Conservation (phyloP, 2,329 filamentous ascomycete genomes). For the Tympanopsis confertula region DNA sequence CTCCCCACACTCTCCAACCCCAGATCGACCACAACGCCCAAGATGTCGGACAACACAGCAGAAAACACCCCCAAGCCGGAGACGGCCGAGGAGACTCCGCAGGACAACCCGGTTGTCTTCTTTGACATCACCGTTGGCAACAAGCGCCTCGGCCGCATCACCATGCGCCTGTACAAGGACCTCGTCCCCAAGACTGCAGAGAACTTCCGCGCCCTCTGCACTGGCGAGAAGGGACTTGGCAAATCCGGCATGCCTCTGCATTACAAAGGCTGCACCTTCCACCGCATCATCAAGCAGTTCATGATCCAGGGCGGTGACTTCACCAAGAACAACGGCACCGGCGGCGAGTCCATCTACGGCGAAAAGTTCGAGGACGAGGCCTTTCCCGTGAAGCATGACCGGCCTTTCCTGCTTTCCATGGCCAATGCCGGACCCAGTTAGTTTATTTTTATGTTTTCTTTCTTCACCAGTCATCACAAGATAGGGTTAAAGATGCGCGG, state of each 20-base stretch:
- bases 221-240: slow-evolving; percentile 81
- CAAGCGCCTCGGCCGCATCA: slow-evolving; percentile 63
- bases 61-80: too few relatives aligned
- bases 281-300: slow-evolving; percentile 95
- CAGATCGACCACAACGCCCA: too few relatives aligned
- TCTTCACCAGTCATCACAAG: too few relatives aligned
- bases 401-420: slow-evolving; percentile 91
- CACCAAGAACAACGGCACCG: slow-evolving; percentile 85
- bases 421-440: slow-evolving; percentile 86
- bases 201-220: slow-evolving; percentile 90
- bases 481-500: not conserved
- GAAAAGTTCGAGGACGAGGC: slow-evolving; percentile 97
- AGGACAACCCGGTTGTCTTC: slow-evolving; percentile 65
- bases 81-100: too few relatives aligned
- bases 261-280: slow-evolving; percentile 88
- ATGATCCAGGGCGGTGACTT: slow-evolving; percentile 99
- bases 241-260: slow-evolving; percentile 74
- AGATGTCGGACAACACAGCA: too few relatives aligned
- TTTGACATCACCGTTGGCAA: slow-evolving; percentile 83
- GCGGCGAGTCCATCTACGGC: slow-evolving; percentile 94
- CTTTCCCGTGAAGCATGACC: slow-evolving; percentile 82
- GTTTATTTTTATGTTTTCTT: slow-evolving; percentile 14
- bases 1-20: too few relatives aligned
- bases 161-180: slow-evolving; percentile 68
- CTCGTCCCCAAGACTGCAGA: slow-evolving; percentile 90